Evolutionary conservation across 2,329 filamentous ascomycete genomes (phyloP), one percentile per base, ranked within the genome.

Genomic region (Calonectria naviculata): DNA sequence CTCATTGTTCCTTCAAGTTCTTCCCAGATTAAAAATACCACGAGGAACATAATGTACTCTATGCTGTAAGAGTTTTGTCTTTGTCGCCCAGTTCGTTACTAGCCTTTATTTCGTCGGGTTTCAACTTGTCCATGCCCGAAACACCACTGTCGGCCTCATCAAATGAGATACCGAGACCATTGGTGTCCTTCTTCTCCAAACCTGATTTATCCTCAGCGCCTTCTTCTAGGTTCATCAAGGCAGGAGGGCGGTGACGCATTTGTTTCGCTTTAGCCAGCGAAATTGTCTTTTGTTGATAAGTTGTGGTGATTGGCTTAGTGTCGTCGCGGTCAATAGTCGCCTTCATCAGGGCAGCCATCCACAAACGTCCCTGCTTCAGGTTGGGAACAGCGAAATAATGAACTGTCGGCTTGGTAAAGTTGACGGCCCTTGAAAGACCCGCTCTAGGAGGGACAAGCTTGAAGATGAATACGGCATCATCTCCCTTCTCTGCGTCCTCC

Each of bases 331-430:
- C 96, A 78, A 99, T 99, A 1, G 97, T 99, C 13, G 97, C 97
- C 85, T 99, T 99, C 94, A 99, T 97, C 63, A 99, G 86, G 7
- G 97, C 97, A 5, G 95, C 97, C 97, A 99, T 99, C 97, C 97
- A 99, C 46, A 97, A 86, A 15, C 97, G 92, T 19, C 97, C 97
- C 80, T 97, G 91, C 78, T 94, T 92, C 70, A 98, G 86, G 78
- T 93, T 98, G 64, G 97, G 95, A 26, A 98, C 95, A 6, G 97
- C 97, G 82, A 99, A 99, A 83, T 98, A 98, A 82, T 99, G 97
- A 44, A 98, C 94, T 10, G 95, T 97, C 5, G 97, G 97, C 82
- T 98, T 98, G 1, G 97, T 99, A 81, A 99, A 99, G 80, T 95
- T 98, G 69, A 99, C 96, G 0, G 95, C 97, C 68, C 95, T 93